Evolutionary conservation across 2,329 filamentous ascomycete genomes (phyloP).

Genomic region (Cytospora piceae): DNA sequence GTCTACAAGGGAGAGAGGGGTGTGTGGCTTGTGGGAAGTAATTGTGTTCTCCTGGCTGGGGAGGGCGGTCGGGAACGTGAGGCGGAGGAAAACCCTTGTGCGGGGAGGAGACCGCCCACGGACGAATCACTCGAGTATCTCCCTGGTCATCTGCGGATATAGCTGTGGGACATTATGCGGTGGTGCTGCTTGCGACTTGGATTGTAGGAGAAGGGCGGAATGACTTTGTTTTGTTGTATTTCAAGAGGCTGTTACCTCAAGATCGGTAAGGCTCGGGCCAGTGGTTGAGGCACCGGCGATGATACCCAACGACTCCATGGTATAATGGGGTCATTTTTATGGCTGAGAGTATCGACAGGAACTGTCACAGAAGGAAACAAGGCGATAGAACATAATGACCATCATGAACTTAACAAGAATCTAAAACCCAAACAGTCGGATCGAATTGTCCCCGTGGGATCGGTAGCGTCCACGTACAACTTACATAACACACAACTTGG

Average conservation of each 20-base stretch:
- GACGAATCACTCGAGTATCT: not conserved
- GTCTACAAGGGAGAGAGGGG: not conserved
- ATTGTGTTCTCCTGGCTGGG: not conserved
- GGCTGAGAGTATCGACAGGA: too few species aligned
- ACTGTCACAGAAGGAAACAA: too few species aligned
- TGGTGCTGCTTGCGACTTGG: not conserved
- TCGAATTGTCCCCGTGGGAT: too few species aligned
- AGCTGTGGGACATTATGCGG: not conserved
- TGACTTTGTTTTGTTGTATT: too few species aligned
- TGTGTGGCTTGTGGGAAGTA: not conserved
- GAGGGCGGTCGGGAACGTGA: not conserved
- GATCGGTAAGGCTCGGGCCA: not conserved
- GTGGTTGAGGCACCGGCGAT: not conserved
- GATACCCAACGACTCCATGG: not conserved
- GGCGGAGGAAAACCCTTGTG: not conserved
- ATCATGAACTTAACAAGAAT: too few species aligned
- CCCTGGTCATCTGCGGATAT: not conserved
- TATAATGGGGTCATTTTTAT: too few species aligned
- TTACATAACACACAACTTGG: too few species aligned
- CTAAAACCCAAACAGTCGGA: too few species aligned
- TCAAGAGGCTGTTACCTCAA: too few species aligned
- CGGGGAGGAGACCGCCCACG: not conserved
- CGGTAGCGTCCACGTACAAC: too few species aligned
- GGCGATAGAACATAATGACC: too few species aligned
- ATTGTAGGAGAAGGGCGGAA: not conserved